These are phyloP conservation scores for Elsinoe australis DNA, from an alignment of 2,329 filamentous ascomycete genomes.

Conservation along the genomic window DNA sequence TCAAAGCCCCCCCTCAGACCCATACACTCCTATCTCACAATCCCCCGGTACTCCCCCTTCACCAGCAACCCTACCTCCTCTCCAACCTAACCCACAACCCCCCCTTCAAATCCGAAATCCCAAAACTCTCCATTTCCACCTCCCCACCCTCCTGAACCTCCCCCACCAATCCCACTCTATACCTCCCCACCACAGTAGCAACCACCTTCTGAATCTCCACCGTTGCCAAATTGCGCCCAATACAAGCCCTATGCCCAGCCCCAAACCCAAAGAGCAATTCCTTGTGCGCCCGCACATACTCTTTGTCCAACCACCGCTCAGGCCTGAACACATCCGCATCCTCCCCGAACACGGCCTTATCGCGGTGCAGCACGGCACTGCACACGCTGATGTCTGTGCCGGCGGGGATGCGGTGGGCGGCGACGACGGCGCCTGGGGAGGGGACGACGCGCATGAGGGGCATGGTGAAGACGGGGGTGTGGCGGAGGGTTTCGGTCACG, in stretches of 20 bases:
- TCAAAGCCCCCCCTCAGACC: too few species aligned
- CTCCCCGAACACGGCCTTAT: conserved; percentile 18
- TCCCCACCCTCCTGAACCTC: neutral
- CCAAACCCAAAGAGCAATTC: conserved; percentile 6
- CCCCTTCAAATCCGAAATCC: conserved; percentile 8
- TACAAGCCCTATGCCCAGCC: conserved; percentile 32
- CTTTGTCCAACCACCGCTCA: conserved; percentile 30
- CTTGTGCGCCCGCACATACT: conserved; percentile 15
- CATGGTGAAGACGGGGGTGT: conserved; percentile 10
- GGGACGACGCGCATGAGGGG: conserved; percentile 10
- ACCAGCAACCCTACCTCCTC: conserved; percentile 11
- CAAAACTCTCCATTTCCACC: conserved; percentile 6
- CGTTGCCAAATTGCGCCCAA: conserved; percentile 39
- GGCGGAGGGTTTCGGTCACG: conserved; percentile 7
- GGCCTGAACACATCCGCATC: conserved; percentile 27
- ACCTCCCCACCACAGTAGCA: conserved; percentile 19
- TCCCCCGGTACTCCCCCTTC: too few species aligned
- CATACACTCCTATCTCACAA: too few species aligned
- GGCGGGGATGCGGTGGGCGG: conserved; percentile 21
- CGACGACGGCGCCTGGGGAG: neutral
- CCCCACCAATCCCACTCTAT: conserved; percentile 4
- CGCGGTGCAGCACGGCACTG: conserved; percentile 19
- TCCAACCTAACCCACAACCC: conserved; percentile 9
- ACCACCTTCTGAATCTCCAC: conserved; percentile 28
- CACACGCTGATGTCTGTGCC: conserved; percentile 18